A percentile compares a stretch with the other conserved stretches of the same genome.
phyloP scores from a whole-genome alignment of 495 filamentous ascomycete genomes.

The Hyaloscypha finlandica region DNA sequence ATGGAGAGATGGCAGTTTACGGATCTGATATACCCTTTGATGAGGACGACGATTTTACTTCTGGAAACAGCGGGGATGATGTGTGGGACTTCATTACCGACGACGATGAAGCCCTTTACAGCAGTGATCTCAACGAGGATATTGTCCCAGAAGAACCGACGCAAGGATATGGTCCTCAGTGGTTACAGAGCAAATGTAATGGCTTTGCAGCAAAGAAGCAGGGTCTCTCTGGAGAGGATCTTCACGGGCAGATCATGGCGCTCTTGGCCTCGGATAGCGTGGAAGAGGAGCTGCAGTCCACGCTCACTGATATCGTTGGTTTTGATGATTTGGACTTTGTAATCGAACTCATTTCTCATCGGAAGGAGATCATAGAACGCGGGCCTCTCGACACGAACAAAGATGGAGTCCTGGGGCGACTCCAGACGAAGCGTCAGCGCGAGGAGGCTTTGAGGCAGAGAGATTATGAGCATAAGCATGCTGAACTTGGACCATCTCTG shows the following conservation, averaged over 20 bases:
- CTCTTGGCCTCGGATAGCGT: conserved; percentile 63
- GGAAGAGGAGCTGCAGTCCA: conserved; percentile 85
- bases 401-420: conserved; percentile 43
- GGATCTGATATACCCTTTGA: conserved; percentile 57
- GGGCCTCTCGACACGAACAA: conserved; percentile 18
- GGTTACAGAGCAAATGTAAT: conserved; percentile 68
- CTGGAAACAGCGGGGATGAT: conserved; percentile 67
- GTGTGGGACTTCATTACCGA: conserved; percentile 90
- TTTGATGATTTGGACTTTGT: conserved; percentile 91
- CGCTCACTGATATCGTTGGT: conserved; percentile 86
- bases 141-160: conserved; percentile 25
- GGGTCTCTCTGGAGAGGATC: conserved; percentile 60
- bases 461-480: conserved; percentile 82
- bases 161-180: conserved; percentile 45
- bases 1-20: conserved; percentile 35
- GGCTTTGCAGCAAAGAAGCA: conserved; percentile 58
- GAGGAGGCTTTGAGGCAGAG: conserved; percentile 70
- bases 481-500: conserved; percentile 60
- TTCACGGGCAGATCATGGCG: conserved; percentile 71
- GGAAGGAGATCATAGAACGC: conserved; percentile 59
- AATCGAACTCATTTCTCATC: conserved; percentile 75
- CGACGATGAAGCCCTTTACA: conserved; percentile 44
- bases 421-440: conserved; percentile 76
- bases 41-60: conserved; percentile 60
- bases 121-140: conserved; percentile 45